A percentile compares a stretch with the other conserved stretches of the same genome.
Conservation (phyloP, 495 filamentous ascomycete genomes). For the Immersiella caudata region DNA sequence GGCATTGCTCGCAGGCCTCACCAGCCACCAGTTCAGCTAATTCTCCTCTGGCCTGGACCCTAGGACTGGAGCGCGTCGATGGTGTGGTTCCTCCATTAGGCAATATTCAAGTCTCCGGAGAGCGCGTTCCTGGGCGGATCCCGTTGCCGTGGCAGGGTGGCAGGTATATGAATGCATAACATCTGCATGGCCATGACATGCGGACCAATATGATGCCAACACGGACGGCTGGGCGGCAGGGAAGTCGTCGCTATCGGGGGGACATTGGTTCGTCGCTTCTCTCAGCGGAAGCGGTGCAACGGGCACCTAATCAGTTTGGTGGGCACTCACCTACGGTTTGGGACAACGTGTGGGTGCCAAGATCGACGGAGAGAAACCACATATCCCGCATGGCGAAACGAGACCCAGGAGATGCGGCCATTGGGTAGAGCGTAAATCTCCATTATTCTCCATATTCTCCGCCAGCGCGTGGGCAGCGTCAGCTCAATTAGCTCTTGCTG, state of each 20-base stretch:
- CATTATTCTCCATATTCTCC: conserved; percentile 17
- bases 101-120: conserved; percentile 19
- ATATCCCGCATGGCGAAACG: conserved; percentile 17
- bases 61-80: background rate
- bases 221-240: conserved; percentile 10
- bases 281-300: conserved; percentile 1
- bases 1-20: background rate
- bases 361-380: conserved; percentile 17
- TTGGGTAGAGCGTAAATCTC: conserved; percentile 4
- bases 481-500: background rate
- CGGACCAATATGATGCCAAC: conserved; percentile 24
- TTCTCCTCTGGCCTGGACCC: conserved; percentile 9
- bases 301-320: background rate
- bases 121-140: conserved; percentile 11
- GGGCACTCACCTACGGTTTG: background rate
- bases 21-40: too few species aligned
- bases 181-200: conserved; percentile 24
- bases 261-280: conserved; percentile 3
- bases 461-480: background rate
- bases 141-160: conserved; percentile 22
- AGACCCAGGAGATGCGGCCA: conserved; percentile 7
- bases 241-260: conserved; percentile 10
- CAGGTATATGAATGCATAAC: conserved; percentile 25
- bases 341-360: background rate
- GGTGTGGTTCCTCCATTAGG: conserved; percentile 25